Evolutionary conservation across 2,329 filamentous ascomycete species (phyloP), one percentile per base, ranked within the genome.

Genomic region (Aureobasidium sp.): DNA sequence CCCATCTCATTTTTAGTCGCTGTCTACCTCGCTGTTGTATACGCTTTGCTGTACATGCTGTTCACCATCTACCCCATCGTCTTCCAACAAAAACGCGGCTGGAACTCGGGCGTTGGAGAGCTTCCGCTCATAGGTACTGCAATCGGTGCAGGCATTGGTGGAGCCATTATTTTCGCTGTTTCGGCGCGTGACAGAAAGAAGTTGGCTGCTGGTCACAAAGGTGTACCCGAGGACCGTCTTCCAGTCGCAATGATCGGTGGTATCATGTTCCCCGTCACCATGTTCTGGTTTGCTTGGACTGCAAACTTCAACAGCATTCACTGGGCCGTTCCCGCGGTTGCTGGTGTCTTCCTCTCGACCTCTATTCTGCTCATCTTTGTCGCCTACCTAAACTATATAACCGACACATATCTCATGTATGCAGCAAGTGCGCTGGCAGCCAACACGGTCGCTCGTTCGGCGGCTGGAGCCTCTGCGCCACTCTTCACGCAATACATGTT

Each of bases 31-130:
- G 75, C 77, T 1, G 74, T 83, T 11, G 79, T 83, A 3, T 83
- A 83, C 63, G 77, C 73, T 6, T 72, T 82, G 1, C 71, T 81
- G 9, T 83, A 83, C 69, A 84, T 85, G 81, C 75, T 85, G 11
- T 84, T 85, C 69, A 78, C 74, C 27, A 83, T 83, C 61, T 84
- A 84, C 59, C 80, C 78, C 3, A 81, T 83, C 42, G 78, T 83
- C 6, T 83, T 81, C 65, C 78, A 82, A 64, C 69, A 81, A 52
- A 75, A 71, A 65, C 75, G 81, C 2, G 80, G 79, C 1, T 84
- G 81, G 81, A 83, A 82, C 63, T 65, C 76, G 0, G 81, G 81
- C 9, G 77, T 82, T 2, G 80, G 79, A 5, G 76, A 81, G 61
- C 69, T 84, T 0, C 79, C 81, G 1, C 70, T 83, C 7, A 68